A percentile compares a stretch with the other conserved stretches of the same genome.
phyloP scores from a whole-genome alignment of 106 monocot genomes.

The Platanthera zijinensis region DNA sequence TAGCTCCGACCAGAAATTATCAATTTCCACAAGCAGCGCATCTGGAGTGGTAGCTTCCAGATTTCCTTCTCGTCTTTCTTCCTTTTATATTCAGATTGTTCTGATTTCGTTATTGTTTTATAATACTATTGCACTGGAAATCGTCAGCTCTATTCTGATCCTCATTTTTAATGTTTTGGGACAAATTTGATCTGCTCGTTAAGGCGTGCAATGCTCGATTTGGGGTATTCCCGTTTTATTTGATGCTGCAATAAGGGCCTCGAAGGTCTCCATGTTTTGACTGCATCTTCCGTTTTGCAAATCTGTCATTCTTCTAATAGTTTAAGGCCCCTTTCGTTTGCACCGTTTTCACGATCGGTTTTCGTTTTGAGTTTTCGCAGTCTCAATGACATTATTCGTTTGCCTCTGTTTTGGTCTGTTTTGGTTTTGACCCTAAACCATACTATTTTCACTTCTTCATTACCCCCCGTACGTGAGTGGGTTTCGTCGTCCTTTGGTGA shows the following conservation, averaged over 20 bases:
- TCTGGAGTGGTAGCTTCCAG: constrained; percentile 19
- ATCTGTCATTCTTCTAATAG: not conserved
- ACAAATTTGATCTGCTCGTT: not conserved
- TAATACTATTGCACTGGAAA: not conserved
- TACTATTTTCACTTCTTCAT: no score
- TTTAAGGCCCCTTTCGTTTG: not conserved
- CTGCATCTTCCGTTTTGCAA: not conserved
- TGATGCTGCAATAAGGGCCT: not conserved
- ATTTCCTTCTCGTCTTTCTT: not conserved
- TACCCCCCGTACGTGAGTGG: no score
- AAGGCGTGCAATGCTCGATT: not conserved
- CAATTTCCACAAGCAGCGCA: constrained; percentile 14
- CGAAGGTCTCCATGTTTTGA: not conserved
- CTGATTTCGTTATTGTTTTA: not conserved
- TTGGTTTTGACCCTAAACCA: no score
- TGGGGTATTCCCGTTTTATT: not conserved
- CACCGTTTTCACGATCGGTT: no score
- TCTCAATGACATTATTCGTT: no score
- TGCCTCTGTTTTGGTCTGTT: no score
- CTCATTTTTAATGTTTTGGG: not conserved
- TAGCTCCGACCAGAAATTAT: constrained; percentile 23
- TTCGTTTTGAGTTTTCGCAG: no score
- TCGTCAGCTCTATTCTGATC: not conserved
- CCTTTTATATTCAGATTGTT: not conserved
- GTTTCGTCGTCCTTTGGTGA: no score